Conservation (phyloP, 192 early-diverging fungal species). For the Pilaira anomala region DNA sequence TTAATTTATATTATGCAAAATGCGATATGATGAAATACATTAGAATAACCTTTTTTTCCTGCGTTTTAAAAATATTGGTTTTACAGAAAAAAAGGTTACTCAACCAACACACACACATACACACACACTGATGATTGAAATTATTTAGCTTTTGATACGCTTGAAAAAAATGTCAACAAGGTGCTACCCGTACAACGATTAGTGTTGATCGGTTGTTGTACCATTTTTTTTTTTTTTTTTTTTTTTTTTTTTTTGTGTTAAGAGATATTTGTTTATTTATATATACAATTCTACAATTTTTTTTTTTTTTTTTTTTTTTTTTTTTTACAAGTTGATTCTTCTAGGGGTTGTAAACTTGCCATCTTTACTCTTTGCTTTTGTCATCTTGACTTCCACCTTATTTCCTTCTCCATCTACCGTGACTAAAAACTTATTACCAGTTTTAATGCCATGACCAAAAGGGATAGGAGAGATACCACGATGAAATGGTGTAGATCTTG, state of each 20-base stretch:
- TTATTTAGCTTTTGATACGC: too few species aligned
- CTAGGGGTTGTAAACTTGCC: constrained; percentile 21
- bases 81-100: too few species aligned
- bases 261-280: neutral
- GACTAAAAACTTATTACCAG: constrained; percentile 35
- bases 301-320: neutral
- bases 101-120: too few species aligned
- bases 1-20: too few species aligned
- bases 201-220: too few species aligned
- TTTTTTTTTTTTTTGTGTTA: too few species aligned
- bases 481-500: constrained; percentile 23
- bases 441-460: constrained; percentile 28
- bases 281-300: neutral
- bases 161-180: too few species aligned
- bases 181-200: too few species aligned
- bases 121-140: too few species aligned
- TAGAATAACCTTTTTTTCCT: too few species aligned
- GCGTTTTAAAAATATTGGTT: too few species aligned
- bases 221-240: neutral
- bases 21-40: too few species aligned
- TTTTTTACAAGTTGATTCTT: constrained; percentile 16
- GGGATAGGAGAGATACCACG: constrained; percentile 10
- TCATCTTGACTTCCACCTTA: constrained; percentile 34
- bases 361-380: constrained; percentile 29
- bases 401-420: constrained; percentile 34